A percentile compares a stretch with the other conserved stretches of the same genome.
These are phyloP conservation scores for Talinum fruticosum DNA, from an alignment of 148 eudicot genomes.

Conservation along the genomic window DNA sequence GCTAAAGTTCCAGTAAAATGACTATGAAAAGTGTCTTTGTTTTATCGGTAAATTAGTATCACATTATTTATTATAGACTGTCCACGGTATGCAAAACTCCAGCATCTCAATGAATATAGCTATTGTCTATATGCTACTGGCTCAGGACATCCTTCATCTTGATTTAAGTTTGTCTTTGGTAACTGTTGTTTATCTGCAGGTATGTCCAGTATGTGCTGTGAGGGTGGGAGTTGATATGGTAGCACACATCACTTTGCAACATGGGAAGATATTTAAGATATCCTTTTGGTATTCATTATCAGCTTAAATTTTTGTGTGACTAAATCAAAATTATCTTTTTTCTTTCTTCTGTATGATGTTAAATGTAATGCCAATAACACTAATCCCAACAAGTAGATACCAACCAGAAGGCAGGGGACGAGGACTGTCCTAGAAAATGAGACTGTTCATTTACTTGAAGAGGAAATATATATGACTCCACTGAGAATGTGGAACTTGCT, in stretches of 20 bases:
- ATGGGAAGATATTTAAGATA: constrained; percentile 88
- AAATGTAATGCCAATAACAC: no score
- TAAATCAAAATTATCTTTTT: not conserved
- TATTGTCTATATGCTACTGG: not conserved
- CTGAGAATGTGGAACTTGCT: not conserved
- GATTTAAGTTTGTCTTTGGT: constrained; percentile 8
- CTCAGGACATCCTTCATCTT: not conserved
- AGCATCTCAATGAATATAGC: not conserved
- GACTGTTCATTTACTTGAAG: not conserved
- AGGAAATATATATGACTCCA: not conserved
- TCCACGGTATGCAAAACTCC: not conserved
- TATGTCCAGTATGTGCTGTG: constrained; percentile 89
- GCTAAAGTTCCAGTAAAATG: not conserved
- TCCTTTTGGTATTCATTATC: constrained; percentile 47
- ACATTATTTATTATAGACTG: not conserved
- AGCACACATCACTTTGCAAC: constrained; percentile 91
- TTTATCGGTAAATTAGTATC: not conserved
- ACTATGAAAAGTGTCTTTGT: not conserved
- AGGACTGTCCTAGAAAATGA: not conserved
- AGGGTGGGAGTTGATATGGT: constrained; percentile 94
- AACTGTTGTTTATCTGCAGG: constrained; percentile 47
- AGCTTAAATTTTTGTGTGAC: not conserved
- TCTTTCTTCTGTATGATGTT: not conserved
- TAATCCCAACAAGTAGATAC: not conserved
- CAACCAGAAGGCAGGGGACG: not conserved